Base-by-base conservation (phyloP, 768 basidiomycete genomes). In the Russula dissimulans region DNA sequence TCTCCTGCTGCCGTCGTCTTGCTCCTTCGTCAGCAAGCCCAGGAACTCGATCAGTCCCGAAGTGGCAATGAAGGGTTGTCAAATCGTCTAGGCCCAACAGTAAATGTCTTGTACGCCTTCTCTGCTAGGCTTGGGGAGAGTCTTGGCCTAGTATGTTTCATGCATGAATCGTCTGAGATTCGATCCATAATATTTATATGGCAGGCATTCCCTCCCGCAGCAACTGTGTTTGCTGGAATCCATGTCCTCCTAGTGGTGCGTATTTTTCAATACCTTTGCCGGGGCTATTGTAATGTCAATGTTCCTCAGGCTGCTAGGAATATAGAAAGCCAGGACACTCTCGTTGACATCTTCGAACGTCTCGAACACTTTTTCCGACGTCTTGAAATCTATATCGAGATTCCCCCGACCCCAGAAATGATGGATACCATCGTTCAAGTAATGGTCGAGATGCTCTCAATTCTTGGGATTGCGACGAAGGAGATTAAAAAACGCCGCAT, bases 31-130 rank as follows among this genome's bases (percentile, higher is more conserved):
- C 39, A 41, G 14, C 8, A 41, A 14, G 39, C 14, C 39, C 39
- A 41, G 39, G 2, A 11, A 12, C 39, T 41, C 14, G 11, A 41
- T 14, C 10, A 41, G 39, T n/a, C 42, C 42, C 5, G n/a, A 5
- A 9, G n/a, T n/a, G 17, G 42, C 42, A 5, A 43, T 43, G n/a
- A 43, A n/a, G 5, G 15, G 42, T 41, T 41, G 5, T 4, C n/a
- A 43, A n/a, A n/a, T 6, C n/a, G n/a, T 15, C n/a, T 43, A n/a
- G 46, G 70, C 44, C 78, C 73, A 17, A 29, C 39, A 14, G 39
- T 41, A 12, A 41, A 41, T 41, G 26, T 54, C n/a, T 12, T 59
- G 8, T 10, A 18, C 31, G 12, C 45, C 1, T 41, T 54, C 10
- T 59, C 58, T 34, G n/a, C 8, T 3, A 4, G 14, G 14, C 12